Evolutionary conservation across 2,329 filamentous ascomycete species (phyloP), one percentile per base, ranked within the genome.

Genomic region (Saccharata proteae): DNA sequence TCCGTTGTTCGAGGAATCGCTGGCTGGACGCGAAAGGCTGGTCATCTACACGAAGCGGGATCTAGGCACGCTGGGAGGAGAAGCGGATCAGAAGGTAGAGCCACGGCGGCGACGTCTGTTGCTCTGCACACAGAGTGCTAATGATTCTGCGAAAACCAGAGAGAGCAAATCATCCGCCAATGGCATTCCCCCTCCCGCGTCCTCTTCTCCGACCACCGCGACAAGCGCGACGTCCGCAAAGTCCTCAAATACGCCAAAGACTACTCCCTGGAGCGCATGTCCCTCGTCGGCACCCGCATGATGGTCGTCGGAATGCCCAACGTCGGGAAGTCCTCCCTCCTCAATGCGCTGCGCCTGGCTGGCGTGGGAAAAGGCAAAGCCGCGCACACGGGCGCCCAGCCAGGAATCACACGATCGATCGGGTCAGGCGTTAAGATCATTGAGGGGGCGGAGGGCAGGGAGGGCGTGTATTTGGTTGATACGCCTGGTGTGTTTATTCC

Each of bases 271-370:
- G 49, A 57, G 34, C 42, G 42, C 16, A 52, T 55, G 17, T 71
- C 71, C 14, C 59, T 96, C n/a, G 77, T 81, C 6, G 86, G 85
- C n/a, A 70, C 84, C 43, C 74, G 85, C 29, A 72, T 85, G 35
- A 71, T 98, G 54, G 73, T 96, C 1, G 86, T 96, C 10, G 90
- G 90, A 34, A 94, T 98, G 86, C 90, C 90, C 20, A 98, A 98
- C 51, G 83, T 93, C 0, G 90, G 90, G 20, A 98, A 98, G 59
- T 93, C 83, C 27, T 85, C 86, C 1, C 65, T 98, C n/a, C 72
- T 98, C 24, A 98, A 98, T 54, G 72, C 77, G 11, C 68, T 96
- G 29, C 77, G 90, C 13, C 70, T 66, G 23, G 63, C 68, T 12
- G 83, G 84, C 23, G 69, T 82, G 42, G 58, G 64, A 31, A 61